These are phyloP conservation scores for Blastocystis sp. DNA, from an alignment of 352 stramenopile species.

Conservation along the genomic window DNA sequence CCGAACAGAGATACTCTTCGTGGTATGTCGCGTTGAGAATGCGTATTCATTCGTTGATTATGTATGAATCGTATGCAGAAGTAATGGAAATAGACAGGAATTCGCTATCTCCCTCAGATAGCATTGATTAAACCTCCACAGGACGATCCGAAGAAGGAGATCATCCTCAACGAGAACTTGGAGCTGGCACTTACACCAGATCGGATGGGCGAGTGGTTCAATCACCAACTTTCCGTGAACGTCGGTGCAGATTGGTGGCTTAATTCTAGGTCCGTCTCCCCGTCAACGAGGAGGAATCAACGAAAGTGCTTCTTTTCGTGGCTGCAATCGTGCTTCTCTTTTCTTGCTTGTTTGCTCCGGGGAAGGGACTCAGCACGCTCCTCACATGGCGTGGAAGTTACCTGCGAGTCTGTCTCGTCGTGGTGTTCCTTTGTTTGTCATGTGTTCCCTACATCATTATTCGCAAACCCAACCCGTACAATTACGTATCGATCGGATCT, in stretches of 20 bases:
- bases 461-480: neutral
- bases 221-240: neutral
- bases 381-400: neutral
- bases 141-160: neutral
- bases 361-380: neutral
- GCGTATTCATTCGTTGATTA: neutral
- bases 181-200: neutral
- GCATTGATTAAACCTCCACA: neutral
- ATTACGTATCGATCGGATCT: neutral
- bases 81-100: too few species aligned
- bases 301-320: neutral
- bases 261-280: neutral
- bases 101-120: neutral
- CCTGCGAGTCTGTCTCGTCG: neutral
- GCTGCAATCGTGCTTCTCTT: neutral
- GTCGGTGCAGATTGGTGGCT: neutral
- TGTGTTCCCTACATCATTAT: constrained; percentile 44
- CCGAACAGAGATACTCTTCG: constrained; percentile 12
- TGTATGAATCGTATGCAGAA: too few species aligned
- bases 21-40: neutral
- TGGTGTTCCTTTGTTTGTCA: constrained; percentile 34
- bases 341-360: constrained; percentile 21
- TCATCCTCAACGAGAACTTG: neutral
- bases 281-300: neutral
- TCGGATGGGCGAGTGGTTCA: neutral